These are phyloP conservation scores for Lipomyces mesembrius DNA, from an alignment of 805 yeast species.

Conservation along the genomic window DNA sequence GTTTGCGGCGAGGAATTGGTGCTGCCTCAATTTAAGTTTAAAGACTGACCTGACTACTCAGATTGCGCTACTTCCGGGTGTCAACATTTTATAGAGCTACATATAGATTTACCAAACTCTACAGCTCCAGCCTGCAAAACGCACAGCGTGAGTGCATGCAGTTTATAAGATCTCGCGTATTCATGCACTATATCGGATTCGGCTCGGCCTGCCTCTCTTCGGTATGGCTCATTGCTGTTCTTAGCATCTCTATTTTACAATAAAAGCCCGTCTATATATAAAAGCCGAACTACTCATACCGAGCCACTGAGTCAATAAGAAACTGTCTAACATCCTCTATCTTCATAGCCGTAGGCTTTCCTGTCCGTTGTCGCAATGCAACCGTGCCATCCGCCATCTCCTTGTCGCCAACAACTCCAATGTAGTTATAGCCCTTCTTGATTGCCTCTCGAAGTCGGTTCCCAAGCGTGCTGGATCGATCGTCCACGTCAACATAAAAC, in stretches of 20 bases:
- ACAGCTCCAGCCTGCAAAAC: no score
- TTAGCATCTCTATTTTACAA: background rate
- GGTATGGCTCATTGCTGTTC: no score
- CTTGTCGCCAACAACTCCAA: conserved; percentile 85
- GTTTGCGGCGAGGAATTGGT: no score
- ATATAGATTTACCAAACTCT: no score
- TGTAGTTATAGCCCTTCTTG: conserved; percentile 71
- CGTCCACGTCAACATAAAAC: conserved; percentile 77
- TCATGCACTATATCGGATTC: no score
- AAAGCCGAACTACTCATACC: conserved; percentile 6
- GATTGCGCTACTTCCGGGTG: no score
- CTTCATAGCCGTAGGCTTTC: conserved; percentile 44
- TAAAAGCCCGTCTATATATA: background rate
- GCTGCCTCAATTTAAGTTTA: no score
- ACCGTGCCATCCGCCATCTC: conserved; percentile 66
- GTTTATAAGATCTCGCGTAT: background rate
- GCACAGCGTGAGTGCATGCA: no score
- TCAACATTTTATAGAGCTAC: no score
- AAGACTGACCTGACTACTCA: no score
- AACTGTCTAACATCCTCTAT: conserved; percentile 19
- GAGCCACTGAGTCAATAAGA: conserved; percentile 16
- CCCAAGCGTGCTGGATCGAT: conserved; percentile 77
- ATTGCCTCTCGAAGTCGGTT: conserved; percentile 80
- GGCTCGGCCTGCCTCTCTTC: no score
- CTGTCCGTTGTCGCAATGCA: conserved; percentile 65